Conservation (phyloP, 257 asterid species). For the Nicotiana otophora region DNA sequence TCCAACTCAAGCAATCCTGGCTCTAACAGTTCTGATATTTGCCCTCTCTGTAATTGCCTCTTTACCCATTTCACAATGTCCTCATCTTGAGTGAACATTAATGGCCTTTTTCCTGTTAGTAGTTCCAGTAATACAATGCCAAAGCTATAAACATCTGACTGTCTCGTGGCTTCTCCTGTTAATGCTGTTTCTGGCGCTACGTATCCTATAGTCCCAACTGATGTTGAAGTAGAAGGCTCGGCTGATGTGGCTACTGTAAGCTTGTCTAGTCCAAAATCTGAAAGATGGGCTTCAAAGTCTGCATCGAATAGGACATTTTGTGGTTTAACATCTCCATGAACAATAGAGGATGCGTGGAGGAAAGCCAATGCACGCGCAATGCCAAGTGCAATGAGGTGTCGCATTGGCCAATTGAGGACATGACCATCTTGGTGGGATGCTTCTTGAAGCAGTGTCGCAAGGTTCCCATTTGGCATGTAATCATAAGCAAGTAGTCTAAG, state of each 20-base stretch:
- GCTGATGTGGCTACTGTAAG: conserved; percentile 28
- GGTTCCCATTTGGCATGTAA: conserved; percentile 82
- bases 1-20: conserved; percentile 72
- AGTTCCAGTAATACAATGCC: conserved; percentile 64
- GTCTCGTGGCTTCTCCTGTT: conserved; percentile 37
- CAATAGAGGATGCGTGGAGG: conserved; percentile 46
- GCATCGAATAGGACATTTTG: conserved; percentile 67
- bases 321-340: conserved; percentile 65
- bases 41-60: conserved; percentile 67
- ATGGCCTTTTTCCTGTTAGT: conserved; percentile 57
- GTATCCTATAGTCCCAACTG: conserved; percentile 57
- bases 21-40: conserved; percentile 57
- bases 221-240: conserved; percentile 46
- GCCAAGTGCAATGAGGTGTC: conserved; percentile 67
- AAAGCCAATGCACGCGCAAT: conserved; percentile 59
- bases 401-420: conserved; percentile 74
- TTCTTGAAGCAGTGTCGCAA: conserved; percentile 60
- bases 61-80: conserved; percentile 76
- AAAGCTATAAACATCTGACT: conserved; percentile 63
- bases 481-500: conserved; percentile 55
- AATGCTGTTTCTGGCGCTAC: conserved; percentile 45
- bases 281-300: conserved; percentile 69
- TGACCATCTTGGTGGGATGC: conserved; percentile 81
- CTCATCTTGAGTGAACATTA: conserved; percentile 62
- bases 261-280: conserved; percentile 62